Conservation (phyloP, 441 rosid genomes). For the Mallotus repandus region DNA sequence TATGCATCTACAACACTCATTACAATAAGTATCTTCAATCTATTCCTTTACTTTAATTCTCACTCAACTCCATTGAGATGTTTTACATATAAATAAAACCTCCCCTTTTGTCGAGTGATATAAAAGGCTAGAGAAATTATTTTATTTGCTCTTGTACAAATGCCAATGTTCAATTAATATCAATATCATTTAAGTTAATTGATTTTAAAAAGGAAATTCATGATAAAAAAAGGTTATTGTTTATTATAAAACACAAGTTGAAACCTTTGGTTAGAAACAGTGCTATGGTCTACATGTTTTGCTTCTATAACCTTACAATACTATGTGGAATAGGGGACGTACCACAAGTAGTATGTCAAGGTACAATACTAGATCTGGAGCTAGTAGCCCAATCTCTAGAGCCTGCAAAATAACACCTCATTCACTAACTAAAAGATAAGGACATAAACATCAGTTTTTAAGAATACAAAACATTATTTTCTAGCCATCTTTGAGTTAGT, state of each 20-base stretch:
- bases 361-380: constrained; percentile 72
- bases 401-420: constrained; percentile 36
- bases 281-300: background rate
- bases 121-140: background rate
- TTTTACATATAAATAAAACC: background rate
- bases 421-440: constrained; percentile 1
- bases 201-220: background rate
- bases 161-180: background rate
- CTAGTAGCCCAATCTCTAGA: constrained; percentile 69
- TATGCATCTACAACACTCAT: background rate
- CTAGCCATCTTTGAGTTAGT: constrained; percentile 8
- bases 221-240: background rate
- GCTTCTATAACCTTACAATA: background rate
- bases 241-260: background rate
- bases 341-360: constrained; percentile 79
- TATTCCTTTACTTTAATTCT: background rate
- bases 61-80: background rate
- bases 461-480: background rate
- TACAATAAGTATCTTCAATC: background rate
- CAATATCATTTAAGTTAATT: background rate
- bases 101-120: background rate
- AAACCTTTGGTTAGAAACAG: background rate
- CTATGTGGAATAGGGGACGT: constrained; percentile 15
- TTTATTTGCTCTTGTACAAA: background rate
- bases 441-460: background rate